A percentile compares a stretch with the other conserved stretches of the same genome.
Evolutionary conservation across 225 moss, liverwort and hornwort species (phyloP).

Genomic region (Ulota crispa): DNA sequence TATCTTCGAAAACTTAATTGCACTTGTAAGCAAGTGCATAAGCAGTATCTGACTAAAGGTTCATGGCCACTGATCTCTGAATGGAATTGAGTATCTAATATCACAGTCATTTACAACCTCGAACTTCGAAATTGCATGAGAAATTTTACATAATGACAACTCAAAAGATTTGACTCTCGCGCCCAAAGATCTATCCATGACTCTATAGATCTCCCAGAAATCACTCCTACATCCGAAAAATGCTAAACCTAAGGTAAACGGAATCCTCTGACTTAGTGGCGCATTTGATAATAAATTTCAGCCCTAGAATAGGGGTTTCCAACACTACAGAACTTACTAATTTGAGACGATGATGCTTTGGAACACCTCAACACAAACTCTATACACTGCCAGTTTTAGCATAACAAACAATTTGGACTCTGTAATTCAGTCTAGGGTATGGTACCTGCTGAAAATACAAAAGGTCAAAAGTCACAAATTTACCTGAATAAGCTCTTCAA

Average conservation of each 20-base stretch:
- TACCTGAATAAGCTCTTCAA: constrained; percentile 95
- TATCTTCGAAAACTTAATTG: not conserved
- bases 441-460: not conserved
- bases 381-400: not conserved
- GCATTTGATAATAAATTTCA: not conserved
- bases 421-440: not conserved
- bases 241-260: not conserved
- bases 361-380: not conserved
- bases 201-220: not conserved
- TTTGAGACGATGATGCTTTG: not conserved
- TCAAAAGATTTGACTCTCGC: not conserved
- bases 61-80: not conserved
- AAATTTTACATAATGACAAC: too few relatives aligned
- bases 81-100: not conserved
- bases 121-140: not conserved
- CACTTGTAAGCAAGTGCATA: not conserved
- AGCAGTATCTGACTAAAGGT: not conserved
- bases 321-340: not conserved
- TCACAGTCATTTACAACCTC: not conserved
- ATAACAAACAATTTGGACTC: not conserved
- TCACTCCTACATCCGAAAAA: not conserved
- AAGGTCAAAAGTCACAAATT: not conserved
- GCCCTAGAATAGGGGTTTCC: not conserved
- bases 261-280: not conserved
- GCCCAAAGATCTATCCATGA: not conserved